Evolutionary conservation across 768 basidiomycete genomes (phyloP), one percentile per base, ranked within the genome.

Genomic region (Xerocomellus intermedius): DNA sequence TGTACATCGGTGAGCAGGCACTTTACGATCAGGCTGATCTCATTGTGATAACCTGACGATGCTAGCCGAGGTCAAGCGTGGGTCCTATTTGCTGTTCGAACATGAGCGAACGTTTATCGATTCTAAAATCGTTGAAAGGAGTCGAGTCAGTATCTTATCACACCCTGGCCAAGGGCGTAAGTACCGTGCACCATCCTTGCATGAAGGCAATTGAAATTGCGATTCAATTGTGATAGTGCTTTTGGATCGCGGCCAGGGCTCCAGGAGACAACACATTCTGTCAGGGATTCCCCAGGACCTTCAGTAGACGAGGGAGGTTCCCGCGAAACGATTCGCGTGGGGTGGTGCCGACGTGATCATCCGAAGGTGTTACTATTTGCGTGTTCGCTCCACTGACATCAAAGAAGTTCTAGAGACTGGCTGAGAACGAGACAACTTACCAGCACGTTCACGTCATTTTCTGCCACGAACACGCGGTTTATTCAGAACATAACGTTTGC

Each of bases 291-390:
- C 35, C 45, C 32, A 17, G 5, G 28, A 12, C 8, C 19, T 16
- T 22, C 5, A 36, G 16, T 21, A 48, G 16, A 60, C 42, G 16
- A 49, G 43, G 48, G 45, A 21, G 42, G 41, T 42, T 57, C 62
- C 62, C 59, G 59, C 59, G 53, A 64, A 64, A 56, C 3, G 4
- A 30, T 37, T 48, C 59, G 21, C 46, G 46, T 45, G 54, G 35
- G 16, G n/a, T 21, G 35, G 38, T 26, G 50, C 39, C 32, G 45
- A 48, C 49, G 45, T 51, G 30, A 37, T 55, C 49, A 52, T 36
- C 32, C 35, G 41, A 44, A 48, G 33, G 4, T 14, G 35, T 32
- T 37, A 14, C 36, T 37, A 33, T 39, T n/a, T 24, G 46, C 22
- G 43, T 39, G 12, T n/a, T 50, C 36, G 24, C 46, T 42, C 41